Conservation (phyloP, 148 eudicot genomes). For the Polygonum aviculare region DNA sequence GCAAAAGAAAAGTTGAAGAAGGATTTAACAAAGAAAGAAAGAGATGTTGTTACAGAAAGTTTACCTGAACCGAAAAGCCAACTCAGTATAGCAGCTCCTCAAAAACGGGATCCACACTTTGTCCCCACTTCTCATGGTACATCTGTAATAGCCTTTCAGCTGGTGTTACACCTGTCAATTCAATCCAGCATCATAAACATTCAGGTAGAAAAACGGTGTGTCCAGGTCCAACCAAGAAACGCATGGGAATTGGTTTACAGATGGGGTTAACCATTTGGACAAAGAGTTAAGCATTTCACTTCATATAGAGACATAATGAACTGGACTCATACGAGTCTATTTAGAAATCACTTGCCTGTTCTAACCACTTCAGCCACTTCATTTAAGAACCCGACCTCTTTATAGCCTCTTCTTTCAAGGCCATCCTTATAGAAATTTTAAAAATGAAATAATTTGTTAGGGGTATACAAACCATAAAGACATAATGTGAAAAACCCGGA, state of each 20-base stretch:
- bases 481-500: constrained; percentile 5
- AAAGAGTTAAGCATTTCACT: background rate
- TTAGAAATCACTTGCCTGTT: constrained; percentile 47
- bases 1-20: background rate
- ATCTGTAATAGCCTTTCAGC: constrained; percentile 86
- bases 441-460: background rate
- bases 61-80: background rate
- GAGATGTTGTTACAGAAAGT: background rate
- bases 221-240: background rate
- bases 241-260: too few relatives aligned
- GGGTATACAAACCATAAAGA: background rate
- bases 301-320: background rate
- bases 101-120: constrained; percentile 81
- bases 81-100: constrained; percentile 76
- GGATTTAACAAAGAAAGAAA: background rate
- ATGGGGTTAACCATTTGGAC: too few relatives aligned
- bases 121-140: constrained; percentile 91
- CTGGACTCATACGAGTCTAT: background rate
- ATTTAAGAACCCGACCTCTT: constrained; percentile 82
- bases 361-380: constrained; percentile 90
- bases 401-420: constrained; percentile 85
- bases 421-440: constrained; percentile 47
- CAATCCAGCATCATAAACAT: constrained; percentile 5
- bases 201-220: background rate
- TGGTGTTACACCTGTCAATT: constrained; percentile 69